phyloP scores from a whole-genome alignment of 352 stramenopile species.

The Phytopythium mirpurense region DNA sequence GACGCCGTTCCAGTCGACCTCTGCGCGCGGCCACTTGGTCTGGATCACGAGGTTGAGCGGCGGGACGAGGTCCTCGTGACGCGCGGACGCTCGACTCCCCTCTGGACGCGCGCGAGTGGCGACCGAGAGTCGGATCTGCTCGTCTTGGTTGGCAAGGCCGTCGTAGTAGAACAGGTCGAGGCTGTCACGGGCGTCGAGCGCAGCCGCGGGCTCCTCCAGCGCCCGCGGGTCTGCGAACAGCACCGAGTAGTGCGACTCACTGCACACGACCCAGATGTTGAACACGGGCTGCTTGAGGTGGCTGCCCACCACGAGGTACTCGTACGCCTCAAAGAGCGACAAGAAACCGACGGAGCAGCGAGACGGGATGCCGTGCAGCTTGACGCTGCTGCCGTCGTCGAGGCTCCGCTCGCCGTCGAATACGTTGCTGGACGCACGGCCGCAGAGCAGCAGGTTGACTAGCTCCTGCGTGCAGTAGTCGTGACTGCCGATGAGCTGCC shows the following conservation, averaged over 20 bases:
- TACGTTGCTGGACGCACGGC: constrained; percentile 91
- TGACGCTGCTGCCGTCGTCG: constrained; percentile 67
- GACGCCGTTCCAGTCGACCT: constrained; percentile 84
- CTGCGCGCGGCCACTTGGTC: constrained; percentile 78
- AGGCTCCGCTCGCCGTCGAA: constrained; percentile 89
- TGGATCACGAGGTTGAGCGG: constrained; percentile 88
- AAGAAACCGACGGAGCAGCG: constrained; percentile 78
- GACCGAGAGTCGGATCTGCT: constrained; percentile 71
- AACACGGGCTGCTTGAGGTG: constrained; percentile 67
- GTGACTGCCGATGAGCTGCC: constrained; percentile 77
- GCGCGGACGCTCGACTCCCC: constrained; percentile 17
- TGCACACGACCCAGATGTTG: constrained; percentile 90
- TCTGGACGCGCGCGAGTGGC: constrained; percentile 22
- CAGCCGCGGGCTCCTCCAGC: constrained; percentile 18
- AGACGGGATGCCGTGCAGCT: constrained; percentile 64
- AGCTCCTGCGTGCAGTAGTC: constrained; percentile 93
- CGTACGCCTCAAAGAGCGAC: constrained; percentile 90
- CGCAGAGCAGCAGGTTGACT: constrained; percentile 94
- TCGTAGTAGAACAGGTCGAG: constrained; percentile 90
- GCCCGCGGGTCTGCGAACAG: constrained; percentile 46
- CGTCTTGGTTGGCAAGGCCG: constrained; percentile 83
- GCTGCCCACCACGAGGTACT: constrained; percentile 82
- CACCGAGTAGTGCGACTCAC: constrained; percentile 91
- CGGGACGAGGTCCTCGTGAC: constrained; percentile 65
- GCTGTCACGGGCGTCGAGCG: constrained; percentile 18